These are phyloP conservation scores for Cystofilobasidium ferigula DNA, from an alignment of 768 basidiomycete species.

Conservation along the genomic window DNA sequence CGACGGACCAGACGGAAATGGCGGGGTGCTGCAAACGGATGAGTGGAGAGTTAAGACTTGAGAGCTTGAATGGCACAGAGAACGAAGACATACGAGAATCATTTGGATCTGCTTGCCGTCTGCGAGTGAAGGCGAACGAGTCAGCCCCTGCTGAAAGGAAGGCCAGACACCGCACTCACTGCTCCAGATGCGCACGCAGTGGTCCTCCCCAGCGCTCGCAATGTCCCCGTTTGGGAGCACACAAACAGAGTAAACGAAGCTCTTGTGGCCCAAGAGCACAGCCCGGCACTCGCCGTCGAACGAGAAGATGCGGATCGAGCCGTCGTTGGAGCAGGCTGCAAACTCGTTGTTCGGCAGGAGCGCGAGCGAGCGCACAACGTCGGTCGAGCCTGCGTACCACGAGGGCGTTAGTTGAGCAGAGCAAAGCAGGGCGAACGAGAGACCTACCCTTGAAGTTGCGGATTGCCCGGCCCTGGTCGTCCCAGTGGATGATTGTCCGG, in stretches of 20 bases:
- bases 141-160: neutral
- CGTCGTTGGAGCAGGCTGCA: slow-evolving; percentile 34
- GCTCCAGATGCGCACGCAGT: slow-evolving; percentile 32
- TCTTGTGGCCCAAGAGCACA: slow-evolving; percentile 30
- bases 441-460: slow-evolving; percentile 23
- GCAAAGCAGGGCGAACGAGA: neutral
- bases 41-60: neutral
- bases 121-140: neutral
- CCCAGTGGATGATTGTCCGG: slow-evolving; percentile 18
- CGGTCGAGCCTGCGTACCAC: slow-evolving; percentile 30
- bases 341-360: slow-evolving; percentile 29
- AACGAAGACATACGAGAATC: slow-evolving; percentile 17
- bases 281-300: slow-evolving; percentile 28
- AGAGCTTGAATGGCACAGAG: too few relatives aligned
- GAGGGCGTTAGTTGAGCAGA: slow-evolving; percentile 13
- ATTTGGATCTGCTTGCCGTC: slow-evolving; percentile 26
- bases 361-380: slow-evolving; percentile 27
- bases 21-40: slow-evolving; percentile 29
- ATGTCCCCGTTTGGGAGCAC: slow-evolving; percentile 23
- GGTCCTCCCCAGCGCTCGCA: slow-evolving; percentile 35
- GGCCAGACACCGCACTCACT: slow-evolving; percentile 15
- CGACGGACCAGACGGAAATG: slow-evolving; percentile 36
- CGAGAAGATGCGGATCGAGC: slow-evolving; percentile 32
- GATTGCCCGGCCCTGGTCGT: slow-evolving; percentile 8
- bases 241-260: slow-evolving; percentile 33